Percentiles rank a stretch among this genome's conserved stretches.
These are phyloP conservation scores for Parastagonospora nodorum DNA, from an alignment of 2,329 filamentous ascomycete genomes.

Conservation along the genomic window DNA sequence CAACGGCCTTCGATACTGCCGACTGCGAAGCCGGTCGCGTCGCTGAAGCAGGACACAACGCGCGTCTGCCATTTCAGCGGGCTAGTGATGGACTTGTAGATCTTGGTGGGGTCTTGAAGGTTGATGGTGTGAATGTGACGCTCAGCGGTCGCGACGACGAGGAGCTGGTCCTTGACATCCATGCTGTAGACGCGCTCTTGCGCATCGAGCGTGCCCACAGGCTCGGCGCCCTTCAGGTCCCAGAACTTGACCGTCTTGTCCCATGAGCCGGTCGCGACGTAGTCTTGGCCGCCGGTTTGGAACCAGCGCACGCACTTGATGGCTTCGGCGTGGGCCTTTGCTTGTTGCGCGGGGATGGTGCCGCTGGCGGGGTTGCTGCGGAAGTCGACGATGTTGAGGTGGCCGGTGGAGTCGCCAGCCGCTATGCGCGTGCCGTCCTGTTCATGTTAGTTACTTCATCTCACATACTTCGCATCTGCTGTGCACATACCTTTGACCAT, in stretches of 20 bases:
- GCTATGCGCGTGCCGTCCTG: conserved; percentile 90
- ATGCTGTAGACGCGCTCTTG: conserved; percentile 88
- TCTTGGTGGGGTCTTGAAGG: conserved; percentile 81
- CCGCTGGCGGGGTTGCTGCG: conserved; percentile 48
- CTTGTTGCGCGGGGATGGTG: conserved; percentile 58
- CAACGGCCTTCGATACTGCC: conserved; percentile 97
- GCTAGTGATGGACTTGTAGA: conserved; percentile 96
- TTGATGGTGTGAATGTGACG: conserved; percentile 96
- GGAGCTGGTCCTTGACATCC: conserved; percentile 85
- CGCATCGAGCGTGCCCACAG: conserved; percentile 68
- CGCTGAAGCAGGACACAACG: conserved; percentile 91
- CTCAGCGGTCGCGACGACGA: conserved; percentile 92
- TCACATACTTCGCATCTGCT: not conserved
- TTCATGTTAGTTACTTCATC: conserved; percentile 16
- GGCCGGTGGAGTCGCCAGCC: conserved; percentile 88
- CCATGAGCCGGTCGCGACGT: conserved; percentile 92
- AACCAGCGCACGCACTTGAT: conserved; percentile 76
- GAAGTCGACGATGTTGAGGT: conserved; percentile 85
- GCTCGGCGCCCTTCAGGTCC: conserved; percentile 70
- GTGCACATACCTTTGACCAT: conserved; percentile 77
- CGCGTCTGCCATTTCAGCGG: conserved; percentile 98
- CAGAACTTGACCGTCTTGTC: conserved; percentile 91
- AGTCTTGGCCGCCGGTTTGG: conserved; percentile 66
- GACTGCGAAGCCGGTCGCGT: conserved; percentile 89
- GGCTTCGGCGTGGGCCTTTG: conserved; percentile 75